Conservation (phyloP, 768 basidiomycete species). For the Suillus lakei region DNA sequence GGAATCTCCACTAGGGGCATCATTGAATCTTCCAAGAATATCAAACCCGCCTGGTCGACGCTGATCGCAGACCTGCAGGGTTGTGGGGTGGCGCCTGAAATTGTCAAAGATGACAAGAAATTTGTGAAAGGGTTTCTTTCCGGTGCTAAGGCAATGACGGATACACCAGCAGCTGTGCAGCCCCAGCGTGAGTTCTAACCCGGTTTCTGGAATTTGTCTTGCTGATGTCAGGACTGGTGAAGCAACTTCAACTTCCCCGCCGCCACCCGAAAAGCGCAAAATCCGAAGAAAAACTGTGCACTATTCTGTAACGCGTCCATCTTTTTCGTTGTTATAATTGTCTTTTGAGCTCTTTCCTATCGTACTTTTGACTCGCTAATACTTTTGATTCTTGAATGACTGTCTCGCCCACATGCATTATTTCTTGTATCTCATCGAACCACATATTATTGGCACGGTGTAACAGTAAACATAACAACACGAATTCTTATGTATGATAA, state of each 20-base stretch:
- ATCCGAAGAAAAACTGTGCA: slow-evolving; percentile 34
- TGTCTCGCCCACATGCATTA: slow-evolving; percentile 5
- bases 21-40: slow-evolving; percentile 56
- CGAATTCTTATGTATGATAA: slow-evolving; percentile 9
- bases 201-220: background rate
- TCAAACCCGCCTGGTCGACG: slow-evolving; percentile 59
- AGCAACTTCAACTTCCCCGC: background rate
- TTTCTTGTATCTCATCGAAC: background rate
- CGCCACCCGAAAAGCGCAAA: slow-evolving; percentile 29
- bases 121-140: slow-evolving; percentile 40
- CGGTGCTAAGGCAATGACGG: slow-evolving; percentile 10
- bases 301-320: slow-evolving; percentile 25
- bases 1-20: slow-evolving; percentile 56
- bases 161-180: slow-evolving; percentile 1
- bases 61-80: slow-evolving; percentile 48
- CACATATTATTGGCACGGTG: slow-evolving; percentile 7
- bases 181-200: slow-evolving; percentile 11
- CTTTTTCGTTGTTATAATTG: background rate
- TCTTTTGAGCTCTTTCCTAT: slow-evolving; percentile 3
- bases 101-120: slow-evolving; percentile 35
- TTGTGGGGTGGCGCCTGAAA: slow-evolving; percentile 38
- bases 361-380: slow-evolving; percentile 9
- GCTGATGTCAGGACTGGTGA: background rate
- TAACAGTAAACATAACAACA: slow-evolving; percentile 8
- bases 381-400: background rate